These are phyloP conservation scores for Wickerhamomyces sp. DNA, from an alignment of 1,139 yeast species.

Conservation along the genomic window DNA sequence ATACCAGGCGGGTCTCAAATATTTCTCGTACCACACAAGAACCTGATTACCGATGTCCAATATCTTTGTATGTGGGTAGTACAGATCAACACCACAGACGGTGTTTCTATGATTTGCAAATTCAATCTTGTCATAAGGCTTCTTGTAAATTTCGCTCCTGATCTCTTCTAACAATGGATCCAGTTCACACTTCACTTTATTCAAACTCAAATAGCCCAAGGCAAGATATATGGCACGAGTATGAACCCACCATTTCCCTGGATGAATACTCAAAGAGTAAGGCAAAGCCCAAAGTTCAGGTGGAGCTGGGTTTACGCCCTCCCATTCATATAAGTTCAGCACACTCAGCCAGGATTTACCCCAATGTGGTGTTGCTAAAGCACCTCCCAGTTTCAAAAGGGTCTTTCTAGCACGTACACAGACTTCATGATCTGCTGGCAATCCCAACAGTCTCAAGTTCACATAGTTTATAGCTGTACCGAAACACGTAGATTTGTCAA, in stretches of 20 bases:
- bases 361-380: conserved; percentile 92
- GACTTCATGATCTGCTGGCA: conserved; percentile 70
- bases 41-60: conserved; percentile 60
- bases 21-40: conserved; percentile 61
- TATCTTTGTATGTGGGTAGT: conserved; percentile 80
- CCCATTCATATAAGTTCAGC: conserved; percentile 84
- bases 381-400: conserved; percentile 76
- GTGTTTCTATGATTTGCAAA: conserved; percentile 70
- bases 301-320: conserved; percentile 97
- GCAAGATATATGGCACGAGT: conserved; percentile 91
- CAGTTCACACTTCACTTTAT: conserved; percentile 48
- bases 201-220: conserved; percentile 71
- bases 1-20: conserved; percentile 72
- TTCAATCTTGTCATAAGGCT: conserved; percentile 61
- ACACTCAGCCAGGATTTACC: conserved; percentile 89
- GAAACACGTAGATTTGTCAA: conserved; percentile 89
- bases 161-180: conserved; percentile 61
- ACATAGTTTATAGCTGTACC: conserved; percentile 92
- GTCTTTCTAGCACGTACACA: conserved; percentile 74
- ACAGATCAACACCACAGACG: conserved; percentile 88
- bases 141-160: conserved; percentile 70
- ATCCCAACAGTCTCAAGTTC: conserved; percentile 68
- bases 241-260: conserved; percentile 99
- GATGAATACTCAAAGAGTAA: conserved; percentile 75
- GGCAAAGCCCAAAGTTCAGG: conserved; percentile 94